Evolutionary conservation across 345 rosid species (phyloP), one percentile per base, ranked within the genome.

Genomic region (Adansonia digitata): DNA sequence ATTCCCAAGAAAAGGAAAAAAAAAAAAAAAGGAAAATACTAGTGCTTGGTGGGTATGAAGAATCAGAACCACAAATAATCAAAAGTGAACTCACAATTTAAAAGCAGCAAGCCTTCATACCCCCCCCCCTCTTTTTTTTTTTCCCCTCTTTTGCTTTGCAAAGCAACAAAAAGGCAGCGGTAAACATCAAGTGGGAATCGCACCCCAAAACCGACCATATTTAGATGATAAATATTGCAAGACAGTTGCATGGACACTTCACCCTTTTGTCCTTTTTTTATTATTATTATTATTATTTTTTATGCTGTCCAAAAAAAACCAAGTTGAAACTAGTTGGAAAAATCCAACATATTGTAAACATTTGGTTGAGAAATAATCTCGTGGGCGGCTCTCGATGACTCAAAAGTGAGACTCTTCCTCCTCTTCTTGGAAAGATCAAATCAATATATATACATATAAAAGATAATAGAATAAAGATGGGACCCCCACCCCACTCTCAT

Each of bases 331-430:
- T n/a, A 22, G 53, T 45, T 26, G 55, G 20, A 26, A 43, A 43
- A 43, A 43, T 43, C 71, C 48, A 27, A 26, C 71, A 45, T 13
- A 2, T 29, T 48, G 24, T 5, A 9, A 48, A 48, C 43, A 17
- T 48, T 69, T 69, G 57, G 72, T 29, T 69, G 43, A 49, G 59
- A 48, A 69, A 4, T 69, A 9, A 5, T 48, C 42, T 48, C 43
- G 42, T 69, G 73, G 73, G 73, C 59, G 72, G 73, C 73, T 49
- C 26, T 49, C 73, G 2, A 26, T 56, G 34, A 40, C 46, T 10
- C 15, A 17, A 61, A 59, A 52, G 7, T 2, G 2, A 1, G 9
- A 52, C 57, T 22, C 5, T 1, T n/a, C 20, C 35, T 57, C 31
- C 27, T n/a, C 63, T 59, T 27, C 63, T 27, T 27, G 63, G 37